Base-by-base conservation (phyloP, 2,329 filamentous ascomycete genomes). In the Magnaporthiopsis incrustans region DNA sequence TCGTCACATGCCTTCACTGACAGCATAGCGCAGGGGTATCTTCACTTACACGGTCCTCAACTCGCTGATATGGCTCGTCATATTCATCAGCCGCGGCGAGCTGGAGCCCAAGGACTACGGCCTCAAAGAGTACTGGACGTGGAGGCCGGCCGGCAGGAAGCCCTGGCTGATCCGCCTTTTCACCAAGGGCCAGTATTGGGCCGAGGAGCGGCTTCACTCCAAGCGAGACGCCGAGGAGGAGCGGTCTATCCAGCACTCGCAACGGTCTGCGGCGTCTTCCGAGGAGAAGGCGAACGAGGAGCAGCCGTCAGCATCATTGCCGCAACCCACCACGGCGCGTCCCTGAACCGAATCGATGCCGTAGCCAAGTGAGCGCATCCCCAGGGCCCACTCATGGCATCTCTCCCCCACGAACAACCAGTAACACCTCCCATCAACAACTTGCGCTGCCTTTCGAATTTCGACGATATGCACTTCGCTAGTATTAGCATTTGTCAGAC, bases 61-160 rank as follows among this genome's bases (percentile, higher is more conserved):
- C 73, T 71, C 74, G 3, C 71, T 80, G 50, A 78, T 84, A 59
- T 80, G 77, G 60, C 64, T 79, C 11, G 72, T 81, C 7, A 77
- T 83, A 63, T 74, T 73, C 56, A 62, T 77, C 32, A 81, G 79
- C 1, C 69, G 77, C 1, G 78, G 79, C 4, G 70, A 73, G 4
- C 67, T 81, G 30, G 77, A 81, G 69, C 81, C 82, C 4, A 76
- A 77, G 27, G 79, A 84, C 67, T 83, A 84, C 67, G 80, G 83
- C 57, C 73, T 81, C 66, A 84, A 84, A 66, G 81, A 84, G 64
- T 83, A 83, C 68, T 84, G 82, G 82, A 79, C 81, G 1, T 83
- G 79, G 81, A 79, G 78, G 67, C 79, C 79, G 3, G 73, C 74
- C 0, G 81, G 81, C 4, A 76, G 75, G 3, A 75, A 79, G 57